phyloP scores from a whole-genome alignment of 2,329 filamentous ascomycete species.

The Alternaria viburni region DNA sequence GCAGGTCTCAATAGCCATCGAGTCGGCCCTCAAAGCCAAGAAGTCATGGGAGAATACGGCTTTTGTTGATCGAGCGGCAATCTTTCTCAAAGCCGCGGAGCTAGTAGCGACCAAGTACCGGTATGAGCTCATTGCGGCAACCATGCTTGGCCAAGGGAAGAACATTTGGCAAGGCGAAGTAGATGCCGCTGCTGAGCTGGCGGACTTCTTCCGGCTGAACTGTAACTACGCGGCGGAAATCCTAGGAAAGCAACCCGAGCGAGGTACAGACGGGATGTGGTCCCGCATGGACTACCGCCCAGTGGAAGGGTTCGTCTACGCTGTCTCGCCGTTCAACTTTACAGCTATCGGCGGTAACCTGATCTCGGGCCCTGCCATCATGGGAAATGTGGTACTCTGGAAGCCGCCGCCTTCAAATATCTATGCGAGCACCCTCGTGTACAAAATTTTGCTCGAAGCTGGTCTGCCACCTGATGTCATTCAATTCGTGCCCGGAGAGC shows the following conservation, averaged over 20 bases:
- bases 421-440: slow-evolving; percentile 83
- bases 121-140: slow-evolving; percentile 92
- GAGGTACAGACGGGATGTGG: slow-evolving; percentile 83
- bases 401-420: slow-evolving; percentile 89
- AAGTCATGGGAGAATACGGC: slow-evolving; percentile 82
- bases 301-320: slow-evolving; percentile 92
- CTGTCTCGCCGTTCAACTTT: slow-evolving; percentile 94
- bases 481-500: slow-evolving; percentile 88
- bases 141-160: slow-evolving; percentile 95
- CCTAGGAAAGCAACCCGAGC: slow-evolving; percentile 81
- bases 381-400: slow-evolving; percentile 95
- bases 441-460: slow-evolving; percentile 89
- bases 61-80: slow-evolving; percentile 85
- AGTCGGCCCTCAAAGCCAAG: slow-evolving; percentile 81
- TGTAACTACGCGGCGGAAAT: slow-evolving; percentile 90
- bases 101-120: slow-evolving; percentile 88
- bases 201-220: slow-evolving; percentile 89
- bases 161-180: slow-evolving; percentile 98
- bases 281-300: slow-evolving; percentile 84
- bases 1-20: slow-evolving; percentile 79
- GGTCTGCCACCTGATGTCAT: slow-evolving; percentile 87
- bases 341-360: slow-evolving; percentile 91
- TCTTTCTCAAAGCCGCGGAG: slow-evolving; percentile 95
- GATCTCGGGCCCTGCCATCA: slow-evolving; percentile 77
- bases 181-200: slow-evolving; percentile 87